A percentile compares a stretch with the other conserved stretches of the same genome.
Evolutionary conservation across 352 stramenopile genomes (phyloP).

Genomic region (Plasmopara muralis): DNA sequence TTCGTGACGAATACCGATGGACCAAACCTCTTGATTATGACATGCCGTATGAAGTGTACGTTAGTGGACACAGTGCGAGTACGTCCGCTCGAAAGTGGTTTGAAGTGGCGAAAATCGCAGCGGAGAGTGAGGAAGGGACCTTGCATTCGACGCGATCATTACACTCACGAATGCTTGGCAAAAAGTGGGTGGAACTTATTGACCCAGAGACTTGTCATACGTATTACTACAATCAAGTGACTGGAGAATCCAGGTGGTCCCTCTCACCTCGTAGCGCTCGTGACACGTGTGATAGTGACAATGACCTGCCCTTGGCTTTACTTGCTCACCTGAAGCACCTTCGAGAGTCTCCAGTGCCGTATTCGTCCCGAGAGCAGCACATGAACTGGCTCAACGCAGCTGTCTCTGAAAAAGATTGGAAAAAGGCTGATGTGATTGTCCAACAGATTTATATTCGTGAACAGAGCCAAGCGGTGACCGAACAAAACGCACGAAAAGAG

Average conservation of each 20-base stretch:
- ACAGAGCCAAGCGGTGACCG: constrained; percentile 34
- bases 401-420: constrained; percentile 55
- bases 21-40: constrained; percentile 51
- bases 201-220: constrained; percentile 74
- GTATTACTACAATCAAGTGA: constrained; percentile 91
- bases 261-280: constrained; percentile 64
- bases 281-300: constrained; percentile 35
- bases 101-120: constrained; percentile 18
- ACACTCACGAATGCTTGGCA: constrained; percentile 41
- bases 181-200: constrained; percentile 80
- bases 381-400: constrained; percentile 64
- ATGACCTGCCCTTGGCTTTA: constrained; percentile 57
- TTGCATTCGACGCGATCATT: constrained; percentile 26
- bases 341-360: constrained; percentile 40
- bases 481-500: constrained; percentile 16
- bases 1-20: no score
- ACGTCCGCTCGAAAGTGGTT: constrained; percentile 66
- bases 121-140: constrained; percentile 12
- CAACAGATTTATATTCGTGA: constrained; percentile 69
- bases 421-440: constrained; percentile 57
- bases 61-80: constrained; percentile 27
- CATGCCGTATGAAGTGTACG: constrained; percentile 41
- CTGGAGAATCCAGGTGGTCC: constrained; percentile 81
- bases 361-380: constrained; percentile 48
- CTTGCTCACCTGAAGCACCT: constrained; percentile 45